Base-by-base conservation (phyloP, 2,329 filamentous ascomycete species). In the Emergomyces africanus region DNA sequence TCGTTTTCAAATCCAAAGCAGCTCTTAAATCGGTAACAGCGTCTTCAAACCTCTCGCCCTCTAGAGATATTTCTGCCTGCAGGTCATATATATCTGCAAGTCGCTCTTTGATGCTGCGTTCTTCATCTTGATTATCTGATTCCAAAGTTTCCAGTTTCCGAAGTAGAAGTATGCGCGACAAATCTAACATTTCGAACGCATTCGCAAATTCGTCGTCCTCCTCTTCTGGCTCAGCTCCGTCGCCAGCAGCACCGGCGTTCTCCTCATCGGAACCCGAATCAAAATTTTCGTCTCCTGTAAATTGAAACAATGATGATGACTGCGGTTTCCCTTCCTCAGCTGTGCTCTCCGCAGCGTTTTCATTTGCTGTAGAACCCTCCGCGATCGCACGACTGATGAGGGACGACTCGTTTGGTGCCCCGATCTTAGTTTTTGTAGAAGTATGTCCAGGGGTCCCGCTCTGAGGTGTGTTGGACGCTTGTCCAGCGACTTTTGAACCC, bases 51-150 rank as follows among this genome's bases (percentile, higher is more conserved):
- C 88, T 86, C 75, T 97, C 94, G 66, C 94, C 96, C 76, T 99
- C 94, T 33, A 99, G 79, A n/a, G 88, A 95, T 62, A 99, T 96
- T 74, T 99, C 94, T 10, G 91, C 89, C 62, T 97, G 87, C 59
- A 96, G 82, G 70, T 96, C 91, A 71, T 96, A 90, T 9, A 90
- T 95, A 70, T 99, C 94, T 61, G 90, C 90, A 39, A 97, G 81
- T 59, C 90, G 85, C 73, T 95, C 89, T 73, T 90, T 91, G 68
- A 91, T 79, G 61, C 88, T 83, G 64, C 80, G 77, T 23, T 74
- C 67, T 63, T 77, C 72, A 9, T 46, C 73, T 67, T 4, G 71
- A 69, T 60, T 72, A 65, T 28, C 65, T 56, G 72, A 62, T 46
- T 73, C 61, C 63, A 71, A 61, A 63, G 66, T 72, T 57, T 81